Base-by-base conservation (phyloP, 1,284 basidiomycete species). In the Afroboletus lepidellus region DNA sequence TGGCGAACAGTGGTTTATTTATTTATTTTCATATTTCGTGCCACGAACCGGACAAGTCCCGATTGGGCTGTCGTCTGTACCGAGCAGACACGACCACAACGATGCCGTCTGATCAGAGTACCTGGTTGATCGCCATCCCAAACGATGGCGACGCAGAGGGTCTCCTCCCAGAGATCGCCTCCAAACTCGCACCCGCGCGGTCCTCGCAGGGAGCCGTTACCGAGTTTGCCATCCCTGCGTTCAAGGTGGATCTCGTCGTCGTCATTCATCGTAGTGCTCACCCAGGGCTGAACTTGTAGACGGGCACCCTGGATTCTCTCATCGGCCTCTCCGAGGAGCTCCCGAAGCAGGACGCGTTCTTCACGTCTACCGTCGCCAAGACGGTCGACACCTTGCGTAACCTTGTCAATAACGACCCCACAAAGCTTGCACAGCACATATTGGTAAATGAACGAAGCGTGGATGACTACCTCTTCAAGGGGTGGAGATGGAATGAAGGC, bases 351-450 rank as follows among this genome's bases (percentile, higher is more conserved):
- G 97, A 99, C 62, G 69, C 80, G n/a, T 83, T 82, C 74, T 94
- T 97, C 75, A 98, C 92, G 3, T 76, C 82, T 21, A 85, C 87
- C 12, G 89, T 96, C 54, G 90, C 90, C 56, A 98, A 98, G 79
- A 89, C 90, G 23, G 92, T 98, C 54, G 97, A 99, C 66, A 95
- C 94, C 0, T 80, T 98, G 46, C 90, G 94, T 43, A 92, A 89
- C 58, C 80, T 99, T 49, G 74, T 96, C 49, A 94, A 94, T 66
- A 94, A 97, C 62, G 93, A 97, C 66, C 83, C 89, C 11, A 67
- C 78, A 38, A 93, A 93, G 69, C 80, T 98, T 32, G 74, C 81
- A 20, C 91, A 94, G 67, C 93, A 98, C 66, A 76, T 87, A 25
- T 76, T 89, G 38, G 85, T 98, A 21, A 90, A 97, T 61, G 94